These are phyloP conservation scores for Lithohypha guttulata DNA, from an alignment of 2,329 filamentous ascomycete species.

Conservation along the genomic window DNA sequence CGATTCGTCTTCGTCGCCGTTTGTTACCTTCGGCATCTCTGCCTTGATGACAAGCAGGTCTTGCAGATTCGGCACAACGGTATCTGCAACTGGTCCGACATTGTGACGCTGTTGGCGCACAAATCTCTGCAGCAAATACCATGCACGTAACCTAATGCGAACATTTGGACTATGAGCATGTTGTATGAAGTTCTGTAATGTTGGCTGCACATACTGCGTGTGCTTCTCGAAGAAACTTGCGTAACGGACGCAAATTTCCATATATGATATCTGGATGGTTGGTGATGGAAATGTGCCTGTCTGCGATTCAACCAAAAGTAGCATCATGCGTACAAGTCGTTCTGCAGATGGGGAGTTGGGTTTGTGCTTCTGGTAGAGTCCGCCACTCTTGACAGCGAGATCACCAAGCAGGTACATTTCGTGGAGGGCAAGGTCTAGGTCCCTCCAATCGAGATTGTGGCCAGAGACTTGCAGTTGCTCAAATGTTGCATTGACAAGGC, in stretches of 20 bases:
- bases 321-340: constrained; percentile 82
- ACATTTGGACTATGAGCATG: constrained; percentile 81
- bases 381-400: constrained; percentile 76
- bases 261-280: constrained; percentile 87
- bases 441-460: constrained; percentile 77
- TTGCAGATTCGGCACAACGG: constrained; percentile 77
- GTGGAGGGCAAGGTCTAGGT: constrained; percentile 83
- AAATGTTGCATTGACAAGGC: constrained; percentile 79
- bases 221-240: constrained; percentile 85
- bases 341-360: constrained; percentile 70
- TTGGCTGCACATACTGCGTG: constrained; percentile 66
- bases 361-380: constrained; percentile 74
- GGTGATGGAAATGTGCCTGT: constrained; percentile 80
- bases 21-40: constrained; percentile 68
- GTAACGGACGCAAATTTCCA: constrained; percentile 97
- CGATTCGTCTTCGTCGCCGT: constrained; percentile 75
- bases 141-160: constrained; percentile 79
- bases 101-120: constrained; percentile 77
- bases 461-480: constrained; percentile 64
- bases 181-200: constrained; percentile 82
- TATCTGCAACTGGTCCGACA: constrained; percentile 81
- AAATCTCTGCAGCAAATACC: constrained; percentile 92
- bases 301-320: constrained; percentile 83
- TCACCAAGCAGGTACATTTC: constrained; percentile 97
- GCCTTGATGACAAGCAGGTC: constrained; percentile 86